Conservation (phyloP, 371 early-diverging fungal species). For the Catenaria anguillulae region DNA sequence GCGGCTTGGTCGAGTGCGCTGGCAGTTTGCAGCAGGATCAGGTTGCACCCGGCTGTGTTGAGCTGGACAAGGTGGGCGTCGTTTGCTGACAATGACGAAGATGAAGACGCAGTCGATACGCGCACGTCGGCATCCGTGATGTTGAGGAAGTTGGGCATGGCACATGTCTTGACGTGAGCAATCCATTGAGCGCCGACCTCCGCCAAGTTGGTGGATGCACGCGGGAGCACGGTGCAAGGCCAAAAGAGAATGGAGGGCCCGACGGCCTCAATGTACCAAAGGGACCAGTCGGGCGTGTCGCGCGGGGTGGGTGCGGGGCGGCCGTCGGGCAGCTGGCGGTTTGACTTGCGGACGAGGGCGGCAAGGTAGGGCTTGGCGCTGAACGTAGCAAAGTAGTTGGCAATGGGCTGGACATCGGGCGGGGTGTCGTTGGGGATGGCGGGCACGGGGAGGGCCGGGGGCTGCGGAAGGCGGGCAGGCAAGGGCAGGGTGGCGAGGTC, state of each 20-base stretch:
- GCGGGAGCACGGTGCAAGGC: slow-evolving; percentile 18
- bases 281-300: slow-evolving; percentile 26
- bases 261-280: slow-evolving; percentile 50
- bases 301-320: slow-evolving; percentile 18
- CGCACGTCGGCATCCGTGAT: slow-evolving; percentile 40
- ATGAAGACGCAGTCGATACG: slow-evolving; percentile 23
- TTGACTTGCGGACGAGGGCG: slow-evolving; percentile 47
- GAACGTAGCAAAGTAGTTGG: slow-evolving; percentile 33
- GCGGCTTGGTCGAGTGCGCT: no score
- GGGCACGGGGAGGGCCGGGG: slow-evolving; percentile 9
- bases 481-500: slow-evolving; percentile 17
- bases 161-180: slow-evolving; percentile 25
- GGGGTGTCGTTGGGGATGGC: slow-evolving; percentile 16
- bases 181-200: no score
- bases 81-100: slow-evolving; percentile 12
- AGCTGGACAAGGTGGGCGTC: slow-evolving; percentile 25
- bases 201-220: no score
- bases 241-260: slow-evolving; percentile 49
- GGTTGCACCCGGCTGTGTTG: slow-evolving; percentile 40
- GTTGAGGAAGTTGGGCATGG: slow-evolving; percentile 44
- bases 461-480: slow-evolving; percentile 21
- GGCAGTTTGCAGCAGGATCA: slow-evolving; percentile 37
- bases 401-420: slow-evolving; percentile 19
- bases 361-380: slow-evolving; percentile 49
- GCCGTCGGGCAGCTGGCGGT: slow-evolving; percentile 39